Evolutionary conservation across 78 protist species (phyloP).

Genomic region (Dictyostelium citrinum): DNA sequence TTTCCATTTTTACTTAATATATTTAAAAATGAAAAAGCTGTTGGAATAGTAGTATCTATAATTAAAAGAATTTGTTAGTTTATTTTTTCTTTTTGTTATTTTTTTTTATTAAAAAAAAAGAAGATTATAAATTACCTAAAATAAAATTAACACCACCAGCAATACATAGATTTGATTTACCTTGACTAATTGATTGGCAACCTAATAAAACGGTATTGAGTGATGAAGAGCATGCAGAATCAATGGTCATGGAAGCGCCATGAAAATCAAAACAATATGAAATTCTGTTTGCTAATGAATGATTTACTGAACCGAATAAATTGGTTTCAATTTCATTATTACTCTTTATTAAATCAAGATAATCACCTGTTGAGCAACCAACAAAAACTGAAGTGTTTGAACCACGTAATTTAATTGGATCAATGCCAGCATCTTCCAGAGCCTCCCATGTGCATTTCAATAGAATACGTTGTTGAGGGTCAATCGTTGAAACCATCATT

Average conservation of each 20-base stretch:
- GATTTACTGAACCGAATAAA: neutral
- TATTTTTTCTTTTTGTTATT: neutral
- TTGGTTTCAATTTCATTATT: neutral
- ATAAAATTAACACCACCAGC: slow-evolving; percentile 81
- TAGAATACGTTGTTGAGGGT: neutral
- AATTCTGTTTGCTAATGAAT: neutral
- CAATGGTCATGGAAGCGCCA: slow-evolving; percentile 84
- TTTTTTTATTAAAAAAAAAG: no score
- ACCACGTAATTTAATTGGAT: neutral
- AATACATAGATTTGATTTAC: slow-evolving; percentile 67
- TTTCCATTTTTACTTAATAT: slow-evolving; percentile 61
- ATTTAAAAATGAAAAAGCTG: neutral
- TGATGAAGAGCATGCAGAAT: slow-evolving; percentile 91
- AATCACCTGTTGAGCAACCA: neutral
- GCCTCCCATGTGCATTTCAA: slow-evolving; percentile 71
- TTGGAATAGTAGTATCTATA: neutral
- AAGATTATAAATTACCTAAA: neutral
- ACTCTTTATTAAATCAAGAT: neutral
- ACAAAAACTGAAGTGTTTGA: neutral
- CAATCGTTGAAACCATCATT: neutral
- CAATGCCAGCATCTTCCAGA: slow-evolving; percentile 35
- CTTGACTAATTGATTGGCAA: slow-evolving; percentile 1
- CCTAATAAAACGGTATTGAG: slow-evolving; percentile 84
- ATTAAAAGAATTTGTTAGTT: neutral
- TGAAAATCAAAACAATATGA: slow-evolving; percentile 16